phyloP scores from a whole-genome alignment of 306 rosid species.

The Alnus glutinosa region DNA sequence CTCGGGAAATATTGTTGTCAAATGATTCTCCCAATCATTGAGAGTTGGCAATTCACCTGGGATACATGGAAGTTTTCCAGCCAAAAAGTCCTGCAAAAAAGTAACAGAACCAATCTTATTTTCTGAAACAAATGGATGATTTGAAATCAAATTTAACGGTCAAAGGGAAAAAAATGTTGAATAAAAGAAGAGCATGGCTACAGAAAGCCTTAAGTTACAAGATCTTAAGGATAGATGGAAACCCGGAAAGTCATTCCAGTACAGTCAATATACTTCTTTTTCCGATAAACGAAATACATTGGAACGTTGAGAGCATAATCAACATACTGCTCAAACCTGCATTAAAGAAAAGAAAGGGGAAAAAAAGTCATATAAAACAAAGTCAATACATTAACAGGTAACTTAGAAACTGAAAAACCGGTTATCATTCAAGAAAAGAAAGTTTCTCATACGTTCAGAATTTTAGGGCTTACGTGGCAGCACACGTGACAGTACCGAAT shows the following conservation, averaged over 20 bases:
- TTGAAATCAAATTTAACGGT: not conserved
- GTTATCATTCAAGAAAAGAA: not conserved
- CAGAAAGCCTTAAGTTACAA: constrained; percentile 19
- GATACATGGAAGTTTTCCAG: constrained; percentile 74
- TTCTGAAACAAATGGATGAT: not conserved
- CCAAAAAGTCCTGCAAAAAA: constrained; percentile 79
- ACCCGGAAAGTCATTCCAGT: constrained; percentile 98
- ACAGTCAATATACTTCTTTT: constrained; percentile 78
- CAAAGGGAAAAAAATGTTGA: not conserved
- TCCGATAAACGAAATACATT: constrained; percentile 89
- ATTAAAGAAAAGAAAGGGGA: constrained; percentile 24
- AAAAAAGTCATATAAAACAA: constrained; percentile 13
- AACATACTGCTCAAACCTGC: constrained; percentile 93
- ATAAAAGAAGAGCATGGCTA: not conserved
- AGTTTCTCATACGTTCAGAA: no score
- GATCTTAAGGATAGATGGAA: constrained; percentile 40
- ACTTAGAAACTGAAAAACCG: not conserved
- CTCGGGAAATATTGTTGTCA: constrained; percentile 96
- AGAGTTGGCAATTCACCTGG: constrained; percentile 95
- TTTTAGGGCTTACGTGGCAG: no score
- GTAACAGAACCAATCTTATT: not conserved
- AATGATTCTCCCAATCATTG: constrained; percentile 97
- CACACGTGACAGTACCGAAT: no score
- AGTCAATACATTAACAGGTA: constrained; percentile 22
- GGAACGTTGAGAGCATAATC: constrained; percentile 99